Evolutionary conservation across 352 stramenopile genomes (phyloP), one percentile per base, ranked within the genome.

Genomic region (Globisporangium carolinianum): DNA sequence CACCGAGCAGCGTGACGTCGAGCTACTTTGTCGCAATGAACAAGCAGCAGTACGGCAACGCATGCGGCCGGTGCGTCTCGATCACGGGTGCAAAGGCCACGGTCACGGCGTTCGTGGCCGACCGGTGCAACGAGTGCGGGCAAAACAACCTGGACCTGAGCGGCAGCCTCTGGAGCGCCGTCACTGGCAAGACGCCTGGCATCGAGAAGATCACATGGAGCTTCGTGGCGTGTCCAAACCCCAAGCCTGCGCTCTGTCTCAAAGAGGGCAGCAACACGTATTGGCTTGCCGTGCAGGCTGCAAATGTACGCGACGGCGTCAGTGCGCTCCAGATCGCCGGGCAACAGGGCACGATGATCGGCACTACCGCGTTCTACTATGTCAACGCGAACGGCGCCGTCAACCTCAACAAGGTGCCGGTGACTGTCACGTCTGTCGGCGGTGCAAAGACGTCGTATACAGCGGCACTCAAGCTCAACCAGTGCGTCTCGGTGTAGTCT

Each of bases 121-220:
- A 62, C 35, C 15, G 47, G 38, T 62, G 57, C 49, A 46, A 43
- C 49, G 57, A 62, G 49, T 62, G 57, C 49, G 57, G 57, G 2
- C 57, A 62, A 17, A 56, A 62, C 48, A 62, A 62, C 57, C 57
- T 62, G 24, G 57, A 62, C 49, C 36, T 62, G 17, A 62, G 57
- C 41, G 57, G 57, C 18, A 57, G 47, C 41, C 48, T 62, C 14
- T 62, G 57, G 57, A 62, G 15, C 1, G 57, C 57, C 0, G 57
- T 57, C 7, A 62, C 57, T 1, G 57, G 57, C 41, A 62, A 62
- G 57, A 56, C 57, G 3, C 57, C 48, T 0, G 57, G 57, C 4
- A 57, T 57, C n/a, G 57, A 62, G 32, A 15, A 15, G 18, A 57
- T 62, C 49, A 52, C 57, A 15, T 62, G 57, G 57, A 12, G 38